Evolutionary conservation across 257 asterid species (phyloP).

Genomic region (Lithospermum erythrorhizon): DNA sequence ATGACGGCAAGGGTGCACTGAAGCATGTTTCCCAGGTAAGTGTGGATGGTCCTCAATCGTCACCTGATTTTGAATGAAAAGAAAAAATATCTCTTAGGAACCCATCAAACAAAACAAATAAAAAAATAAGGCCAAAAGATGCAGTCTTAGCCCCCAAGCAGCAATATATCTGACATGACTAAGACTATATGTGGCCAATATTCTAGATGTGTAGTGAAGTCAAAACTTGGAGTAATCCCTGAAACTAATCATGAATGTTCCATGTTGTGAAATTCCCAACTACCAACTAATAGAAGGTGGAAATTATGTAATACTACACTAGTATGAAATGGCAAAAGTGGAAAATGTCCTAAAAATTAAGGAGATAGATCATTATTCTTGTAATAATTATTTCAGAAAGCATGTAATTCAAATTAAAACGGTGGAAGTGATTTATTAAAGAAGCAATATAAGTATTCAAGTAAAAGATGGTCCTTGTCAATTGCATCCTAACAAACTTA

Average conservation of each 20-base stretch:
- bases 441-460: neutral
- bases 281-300: neutral
- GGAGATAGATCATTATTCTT: neutral
- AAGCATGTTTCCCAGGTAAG: slow-evolving; percentile 94
- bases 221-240: neutral
- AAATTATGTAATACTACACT: neutral
- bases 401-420: no score
- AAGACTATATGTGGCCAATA: no score
- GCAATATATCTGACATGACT: no score
- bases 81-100: no score
- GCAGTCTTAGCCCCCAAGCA: neutral
- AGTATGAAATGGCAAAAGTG: neutral
- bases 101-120: neutral
- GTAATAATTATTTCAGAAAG: no score
- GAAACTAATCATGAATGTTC: neutral
- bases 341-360: neutral
- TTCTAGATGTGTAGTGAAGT: neutral
- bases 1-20: slow-evolving; percentile 96
- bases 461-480: neutral
- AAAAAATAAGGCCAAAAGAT: neutral
- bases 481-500: neutral
- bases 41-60: slow-evolving; percentile 99
- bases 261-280: no score
- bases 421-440: neutral
- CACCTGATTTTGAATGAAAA: slow-evolving; percentile 39